A percentile compares a stretch with the other conserved stretches of the same genome.
These are phyloP conservation scores for Dipodascus albidus DNA, from an alignment of 805 yeast genomes.

Conservation along the genomic window DNA sequence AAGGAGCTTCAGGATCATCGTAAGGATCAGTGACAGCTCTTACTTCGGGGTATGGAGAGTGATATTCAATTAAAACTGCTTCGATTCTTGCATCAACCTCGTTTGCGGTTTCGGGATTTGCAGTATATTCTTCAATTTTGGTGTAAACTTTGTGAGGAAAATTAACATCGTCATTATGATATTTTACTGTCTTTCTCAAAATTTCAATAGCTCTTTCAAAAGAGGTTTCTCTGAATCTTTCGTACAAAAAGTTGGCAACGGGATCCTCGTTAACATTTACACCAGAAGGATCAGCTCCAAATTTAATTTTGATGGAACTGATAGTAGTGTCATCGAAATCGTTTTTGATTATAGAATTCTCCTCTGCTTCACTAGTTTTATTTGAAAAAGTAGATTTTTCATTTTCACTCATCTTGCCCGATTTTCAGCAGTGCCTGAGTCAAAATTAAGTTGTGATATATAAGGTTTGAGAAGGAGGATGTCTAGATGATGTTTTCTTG, in stretches of 20 bases:
- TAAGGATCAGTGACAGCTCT: constrained; percentile 37
- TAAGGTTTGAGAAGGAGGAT: too few relatives aligned
- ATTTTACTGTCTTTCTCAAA: neutral
- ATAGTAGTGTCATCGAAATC: neutral
- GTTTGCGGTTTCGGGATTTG: constrained; percentile 7
- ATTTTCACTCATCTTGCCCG: neutral
- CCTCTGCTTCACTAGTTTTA: neutral
- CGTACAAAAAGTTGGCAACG: neutral
- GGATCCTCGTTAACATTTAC: neutral
- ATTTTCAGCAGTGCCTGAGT: too few relatives aligned
- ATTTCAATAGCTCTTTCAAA: neutral
- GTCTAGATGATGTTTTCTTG: too few relatives aligned
- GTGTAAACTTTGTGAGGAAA: neutral
- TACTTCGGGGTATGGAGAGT: constrained; percentile 51
- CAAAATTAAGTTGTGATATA: too few relatives aligned
- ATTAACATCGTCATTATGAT: constrained; percentile 1
- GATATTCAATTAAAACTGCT: constrained; percentile 31
- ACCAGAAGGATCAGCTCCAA: constrained; percentile 1
- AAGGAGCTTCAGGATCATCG: constrained; percentile 36
- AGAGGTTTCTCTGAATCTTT: neutral
- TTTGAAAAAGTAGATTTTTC: neutral
- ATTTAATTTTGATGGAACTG: neutral
- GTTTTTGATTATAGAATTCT: neutral
- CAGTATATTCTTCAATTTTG: constrained; percentile 7
- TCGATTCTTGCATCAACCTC: constrained; percentile 29